These are phyloP conservation scores for Neonectria faginata DNA, from an alignment of 2,329 filamentous ascomycete species.

Conservation along the genomic window DNA sequence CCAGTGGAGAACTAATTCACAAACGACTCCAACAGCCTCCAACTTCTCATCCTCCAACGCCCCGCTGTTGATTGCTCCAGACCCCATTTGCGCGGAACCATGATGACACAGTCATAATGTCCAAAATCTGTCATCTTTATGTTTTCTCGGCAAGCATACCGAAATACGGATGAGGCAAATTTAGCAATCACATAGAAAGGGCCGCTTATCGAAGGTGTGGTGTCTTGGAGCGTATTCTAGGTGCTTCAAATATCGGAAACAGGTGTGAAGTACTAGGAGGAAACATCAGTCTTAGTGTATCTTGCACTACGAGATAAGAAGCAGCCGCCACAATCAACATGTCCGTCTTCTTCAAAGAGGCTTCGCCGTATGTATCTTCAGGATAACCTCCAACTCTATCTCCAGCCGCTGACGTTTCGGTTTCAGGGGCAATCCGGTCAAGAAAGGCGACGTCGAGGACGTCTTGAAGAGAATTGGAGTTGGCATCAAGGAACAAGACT, in stretches of 20 bases:
- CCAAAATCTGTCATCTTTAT: background rate
- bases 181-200: background rate
- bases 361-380: constrained; percentile 46
- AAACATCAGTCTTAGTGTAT: background rate
- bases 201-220: background rate
- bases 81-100: background rate
- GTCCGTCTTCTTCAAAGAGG: constrained; percentile 56
- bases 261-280: background rate
- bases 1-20: background rate
- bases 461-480: constrained; percentile 53
- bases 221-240: background rate
- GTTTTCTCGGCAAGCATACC: background rate
- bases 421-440: constrained; percentile 54
- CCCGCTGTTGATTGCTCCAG: background rate
- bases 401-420: background rate
- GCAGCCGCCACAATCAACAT: constrained; percentile 36
- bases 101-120: background rate
- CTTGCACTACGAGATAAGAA: constrained; percentile 1
- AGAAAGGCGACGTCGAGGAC: constrained; percentile 53
- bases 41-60: constrained; percentile 1
- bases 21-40: constrained; percentile 5
- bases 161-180: background rate
- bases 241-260: background rate
- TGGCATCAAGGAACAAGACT: constrained; percentile 51
- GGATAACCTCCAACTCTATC: background rate